Conservation (phyloP, 768 basidiomycete genomes). For the Dacryopinax primogenitus region DNA sequence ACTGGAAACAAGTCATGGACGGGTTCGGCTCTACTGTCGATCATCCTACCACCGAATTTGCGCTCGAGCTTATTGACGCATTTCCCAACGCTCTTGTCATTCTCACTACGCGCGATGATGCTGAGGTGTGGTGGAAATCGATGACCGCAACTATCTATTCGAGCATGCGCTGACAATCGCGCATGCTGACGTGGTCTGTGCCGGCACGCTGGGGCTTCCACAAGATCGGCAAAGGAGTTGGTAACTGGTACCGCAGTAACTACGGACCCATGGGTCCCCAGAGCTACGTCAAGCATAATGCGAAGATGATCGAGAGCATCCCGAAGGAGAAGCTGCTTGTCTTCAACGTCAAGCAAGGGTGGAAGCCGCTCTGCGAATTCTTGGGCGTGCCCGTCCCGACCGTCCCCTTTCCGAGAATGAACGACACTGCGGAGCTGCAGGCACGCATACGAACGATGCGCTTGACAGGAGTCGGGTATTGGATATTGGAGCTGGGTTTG, state of each 20-base stretch:
- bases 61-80: constrained; percentile 1
- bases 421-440: neutral
- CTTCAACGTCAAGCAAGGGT: constrained; percentile 11
- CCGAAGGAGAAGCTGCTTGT: neutral
- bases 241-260: too few relatives aligned
- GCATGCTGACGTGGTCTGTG: neutral
- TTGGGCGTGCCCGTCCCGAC: neutral
- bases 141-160: neutral
- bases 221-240: neutral
- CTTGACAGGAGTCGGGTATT: neutral
- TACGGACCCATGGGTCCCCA: neutral
- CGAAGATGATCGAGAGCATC: neutral
- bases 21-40: neutral
- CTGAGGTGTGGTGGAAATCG: neutral
- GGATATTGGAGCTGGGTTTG: neutral
- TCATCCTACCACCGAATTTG: neutral
- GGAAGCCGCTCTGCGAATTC: constrained; percentile 11
- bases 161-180: neutral
- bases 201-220: neutral
- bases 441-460: neutral
- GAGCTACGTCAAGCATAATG: constrained; percentile 2
- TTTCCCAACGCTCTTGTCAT: constrained; percentile 8
- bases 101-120: constrained; percentile 2
- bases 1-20: neutral
- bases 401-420: neutral